Evolutionary conservation across 73 alveolate genomes (phyloP).

Genomic region (Tetrahymena malaccensis): DNA sequence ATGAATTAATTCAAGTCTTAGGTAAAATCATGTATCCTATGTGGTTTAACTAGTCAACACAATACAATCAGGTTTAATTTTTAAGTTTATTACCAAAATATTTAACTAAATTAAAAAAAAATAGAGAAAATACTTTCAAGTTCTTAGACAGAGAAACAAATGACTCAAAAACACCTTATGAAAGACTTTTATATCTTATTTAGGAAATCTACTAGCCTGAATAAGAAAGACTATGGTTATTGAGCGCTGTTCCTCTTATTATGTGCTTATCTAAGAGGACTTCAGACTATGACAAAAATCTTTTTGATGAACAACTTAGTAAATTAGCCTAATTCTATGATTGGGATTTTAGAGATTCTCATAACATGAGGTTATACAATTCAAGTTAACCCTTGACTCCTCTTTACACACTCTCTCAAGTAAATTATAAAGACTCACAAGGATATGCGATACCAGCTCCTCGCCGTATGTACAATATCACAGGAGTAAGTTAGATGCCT

Average conservation of each 20-base stretch:
- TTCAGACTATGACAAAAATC: slow-evolving; percentile 17
- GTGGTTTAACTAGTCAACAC: not conserved
- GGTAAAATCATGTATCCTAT: not conserved
- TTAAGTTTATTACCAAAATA: not conserved
- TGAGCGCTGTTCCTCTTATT: slow-evolving; percentile 28
- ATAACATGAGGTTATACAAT: not conserved
- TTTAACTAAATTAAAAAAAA: not conserved
- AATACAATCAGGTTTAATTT: not conserved
- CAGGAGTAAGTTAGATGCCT: not conserved
- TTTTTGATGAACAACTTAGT: slow-evolving; percentile 23
- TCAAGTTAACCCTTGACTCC: not conserved
- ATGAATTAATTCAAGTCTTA: not conserved
- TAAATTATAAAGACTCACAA: not conserved
- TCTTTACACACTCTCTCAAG: not conserved
- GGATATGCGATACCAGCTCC: not conserved
- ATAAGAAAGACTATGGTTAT: slow-evolving; percentile 16
- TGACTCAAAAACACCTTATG: not conserved
- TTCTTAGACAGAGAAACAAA: not conserved
- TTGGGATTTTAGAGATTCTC: slow-evolving; percentile 3
- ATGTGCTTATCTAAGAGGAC: slow-evolving; percentile 15
- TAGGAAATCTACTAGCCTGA: slow-evolving; percentile 30
- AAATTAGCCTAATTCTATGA: slow-evolving; percentile 34
- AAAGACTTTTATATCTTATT: slow-evolving; percentile 21
- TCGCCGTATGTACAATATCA: not conserved
- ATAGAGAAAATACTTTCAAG: not conserved